Evolutionary conservation across 2,329 filamentous ascomycete species (phyloP), one percentile per base, ranked within the genome.

Genomic region (Trichoderma sp.): DNA sequence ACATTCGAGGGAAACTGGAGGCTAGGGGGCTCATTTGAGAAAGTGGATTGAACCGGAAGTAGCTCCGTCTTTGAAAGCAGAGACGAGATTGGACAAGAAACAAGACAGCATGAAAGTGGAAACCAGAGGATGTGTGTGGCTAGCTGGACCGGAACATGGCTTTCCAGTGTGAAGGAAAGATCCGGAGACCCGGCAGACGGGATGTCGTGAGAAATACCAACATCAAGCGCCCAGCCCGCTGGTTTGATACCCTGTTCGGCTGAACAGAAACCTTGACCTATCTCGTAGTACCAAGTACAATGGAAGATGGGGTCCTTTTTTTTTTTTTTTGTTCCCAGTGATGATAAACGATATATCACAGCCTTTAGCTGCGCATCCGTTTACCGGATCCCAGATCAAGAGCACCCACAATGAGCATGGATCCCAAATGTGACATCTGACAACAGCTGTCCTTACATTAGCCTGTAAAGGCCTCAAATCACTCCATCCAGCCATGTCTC

Each of bases 71-170:
- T 34, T 45, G 29, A 64, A 13, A 50, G 34, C 7, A 58, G 32
- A 66, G 35, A 35, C 15, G 12, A 13, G 25, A 45, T 37, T 17
- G 15, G 29, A 10, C 12, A 34, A 52, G 48, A 45, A 22, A 61
- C 32, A 39, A 67, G 56, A 67, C 64, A 39, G 25, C 54, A 67
- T 60, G 64, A 53, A 59, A 67, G 48, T 59, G 53, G 56, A 25
- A 39, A 45, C 27, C 19, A 15, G 37, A 17, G 13, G n/a, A 13
- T 45, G 27, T 32, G n/a, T 32, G 57, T 67, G 64, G 64, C 64
- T 60, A 67, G 64, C 64, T 67, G 64, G 32, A 53, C 56, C 64
- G 54, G 57, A 60, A 53, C 56, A 67, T 45, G 56, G 27, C 9
- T 65, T 57, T 34, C 45, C 50, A n/a, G 29, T 63, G 52, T 34